Conservation (phyloP, 352 stramenopile species). For the Pythium insidiosum region DNA sequence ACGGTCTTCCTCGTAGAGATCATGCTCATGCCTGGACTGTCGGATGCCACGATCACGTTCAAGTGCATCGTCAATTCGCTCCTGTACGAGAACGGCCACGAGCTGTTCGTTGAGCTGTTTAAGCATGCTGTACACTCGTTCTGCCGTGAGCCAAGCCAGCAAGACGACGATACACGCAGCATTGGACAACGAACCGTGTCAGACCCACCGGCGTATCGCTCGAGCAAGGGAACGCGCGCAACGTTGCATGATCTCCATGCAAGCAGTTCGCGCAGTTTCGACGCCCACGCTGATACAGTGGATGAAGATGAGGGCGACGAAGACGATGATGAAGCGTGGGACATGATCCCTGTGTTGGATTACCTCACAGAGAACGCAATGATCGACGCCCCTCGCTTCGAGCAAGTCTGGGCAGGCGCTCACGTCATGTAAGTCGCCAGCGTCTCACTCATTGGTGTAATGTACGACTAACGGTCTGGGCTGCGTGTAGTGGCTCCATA, state of each 20-base stretch:
- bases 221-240: constrained; percentile 5
- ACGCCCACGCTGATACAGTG: too few species aligned
- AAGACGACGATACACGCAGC: neutral
- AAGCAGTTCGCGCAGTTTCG: too few species aligned
- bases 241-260: too few species aligned
- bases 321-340: constrained; percentile 31
- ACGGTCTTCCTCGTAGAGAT: constrained; percentile 82
- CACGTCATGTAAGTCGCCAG: constrained; percentile 67
- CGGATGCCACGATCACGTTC: constrained; percentile 75
- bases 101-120: constrained; percentile 76
- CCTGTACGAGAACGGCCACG: constrained; percentile 78
- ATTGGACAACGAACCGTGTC: constrained; percentile 3
- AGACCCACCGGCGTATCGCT: constrained; percentile 5
- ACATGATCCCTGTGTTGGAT: constrained; percentile 53
- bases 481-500: constrained; percentile 44
- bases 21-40: constrained; percentile 62
- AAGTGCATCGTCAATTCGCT: constrained; percentile 88
- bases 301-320: constrained; percentile 14
- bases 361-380: constrained; percentile 50
- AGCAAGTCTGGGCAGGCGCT: constrained; percentile 67
- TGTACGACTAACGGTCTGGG: too few species aligned
- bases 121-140: constrained; percentile 66
- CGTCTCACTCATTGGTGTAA: too few species aligned
- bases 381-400: constrained; percentile 71
- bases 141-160: too few species aligned